Conservation (phyloP, 371 early-diverging fungal species). For the Dichotomocladium elegans region DNA sequence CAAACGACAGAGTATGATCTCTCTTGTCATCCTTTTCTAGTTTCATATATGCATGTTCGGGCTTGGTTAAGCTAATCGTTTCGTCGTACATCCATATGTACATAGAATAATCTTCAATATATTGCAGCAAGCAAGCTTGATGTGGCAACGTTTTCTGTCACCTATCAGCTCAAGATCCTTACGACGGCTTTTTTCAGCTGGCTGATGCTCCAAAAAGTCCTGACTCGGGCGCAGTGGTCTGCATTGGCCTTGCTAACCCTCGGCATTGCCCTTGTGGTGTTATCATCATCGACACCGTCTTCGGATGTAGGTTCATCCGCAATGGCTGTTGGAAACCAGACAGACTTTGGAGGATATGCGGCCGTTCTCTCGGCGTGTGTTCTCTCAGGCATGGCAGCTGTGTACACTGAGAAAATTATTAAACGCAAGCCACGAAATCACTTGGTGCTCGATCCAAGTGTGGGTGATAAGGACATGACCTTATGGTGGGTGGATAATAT, state of each 20-base stretch:
- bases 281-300: conserved; percentile 7
- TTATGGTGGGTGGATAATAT: conserved; percentile 88
- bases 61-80: too few relatives aligned
- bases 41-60: too few relatives aligned
- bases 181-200: conserved; percentile 94
- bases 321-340: conserved; percentile 31
- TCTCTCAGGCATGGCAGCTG: conserved; percentile 90
- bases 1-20: not conserved
- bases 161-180: conserved; percentile 94
- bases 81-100: too few relatives aligned
- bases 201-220: conserved; percentile 61
- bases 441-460: not conserved
- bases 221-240: conserved; percentile 76
- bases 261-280: conserved; percentile 81
- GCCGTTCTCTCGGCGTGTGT: conserved; percentile 87
- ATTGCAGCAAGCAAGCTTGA: conserved; percentile 84
- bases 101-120: conserved; percentile 89
- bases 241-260: conserved; percentile 78
- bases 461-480: conserved; percentile 21
- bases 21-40: not conserved
- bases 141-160: conserved; percentile 94
- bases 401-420: conserved; percentile 94
- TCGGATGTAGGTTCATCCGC: not conserved
- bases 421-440: conserved; percentile 50
- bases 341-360: conserved; percentile 33